These are phyloP conservation scores for Metschnikowia aberdeeniae DNA, from an alignment of 805 yeast genomes.

Conservation along the genomic window DNA sequence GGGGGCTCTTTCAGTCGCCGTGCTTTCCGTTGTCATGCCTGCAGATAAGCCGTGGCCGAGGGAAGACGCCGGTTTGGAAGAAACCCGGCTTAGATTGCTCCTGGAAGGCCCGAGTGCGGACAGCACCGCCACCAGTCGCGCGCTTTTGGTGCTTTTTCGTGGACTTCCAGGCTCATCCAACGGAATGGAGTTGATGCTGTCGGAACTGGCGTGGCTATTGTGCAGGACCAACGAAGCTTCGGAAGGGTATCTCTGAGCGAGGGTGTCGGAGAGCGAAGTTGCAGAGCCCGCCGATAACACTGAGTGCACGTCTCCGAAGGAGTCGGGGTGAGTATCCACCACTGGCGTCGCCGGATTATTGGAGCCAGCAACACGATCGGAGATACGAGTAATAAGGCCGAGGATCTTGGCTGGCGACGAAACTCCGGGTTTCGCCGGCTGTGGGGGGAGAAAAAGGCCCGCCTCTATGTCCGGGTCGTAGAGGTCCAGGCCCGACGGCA, in stretches of 20 bases:
- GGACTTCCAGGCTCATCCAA: slow-evolving; percentile 1
- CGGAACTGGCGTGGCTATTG: neutral
- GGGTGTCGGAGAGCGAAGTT: neutral
- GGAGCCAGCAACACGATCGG: slow-evolving; percentile 16
- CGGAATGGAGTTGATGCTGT: slow-evolving; percentile 3
- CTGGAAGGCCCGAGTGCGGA: neutral
- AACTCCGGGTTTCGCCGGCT: neutral
- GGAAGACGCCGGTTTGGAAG: neutral
- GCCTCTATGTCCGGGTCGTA: slow-evolving; percentile 10
- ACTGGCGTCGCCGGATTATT: slow-evolving; percentile 13
- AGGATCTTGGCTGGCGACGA: slow-evolving; percentile 13
- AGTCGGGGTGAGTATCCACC: slow-evolving; percentile 6
- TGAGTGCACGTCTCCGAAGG: neutral
- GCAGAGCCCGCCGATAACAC: neutral
- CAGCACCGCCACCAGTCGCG: slow-evolving; percentile 12
- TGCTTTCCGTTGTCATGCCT: neutral
- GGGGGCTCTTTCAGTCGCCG: neutral
- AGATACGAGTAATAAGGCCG: slow-evolving; percentile 11
- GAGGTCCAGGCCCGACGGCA: neutral
- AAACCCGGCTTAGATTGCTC: neutral
- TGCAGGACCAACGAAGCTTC: slow-evolving; percentile 1
- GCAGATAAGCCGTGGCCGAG: neutral
- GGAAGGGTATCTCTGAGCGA: neutral
- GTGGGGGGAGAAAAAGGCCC: slow-evolving; percentile 4
- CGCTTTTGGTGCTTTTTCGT: neutral